Evolutionary conservation across 495 filamentous ascomycete species (phyloP).

Genomic region (Tuber microsphaerosporum): DNA sequence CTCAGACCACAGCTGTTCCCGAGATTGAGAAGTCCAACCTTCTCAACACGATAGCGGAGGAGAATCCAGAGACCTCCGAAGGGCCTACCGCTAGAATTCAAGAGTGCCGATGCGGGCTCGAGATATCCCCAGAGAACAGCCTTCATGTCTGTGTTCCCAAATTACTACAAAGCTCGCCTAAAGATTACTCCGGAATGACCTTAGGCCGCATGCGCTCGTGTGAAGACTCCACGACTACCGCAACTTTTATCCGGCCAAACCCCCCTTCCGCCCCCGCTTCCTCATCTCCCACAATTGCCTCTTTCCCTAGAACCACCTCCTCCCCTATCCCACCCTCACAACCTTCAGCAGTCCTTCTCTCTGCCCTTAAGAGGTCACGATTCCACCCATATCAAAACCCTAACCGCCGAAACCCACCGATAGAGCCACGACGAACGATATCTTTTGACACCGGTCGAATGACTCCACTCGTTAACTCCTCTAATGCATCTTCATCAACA

Average conservation of each 20-base stretch:
- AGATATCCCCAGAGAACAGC: not conserved
- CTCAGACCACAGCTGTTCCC: not conserved
- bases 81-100: not conserved
- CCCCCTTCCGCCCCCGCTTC: not conserved
- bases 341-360: not conserved
- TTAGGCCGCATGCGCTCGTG: not conserved
- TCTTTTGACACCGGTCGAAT: not conserved
- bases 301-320: not conserved
- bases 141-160: not conserved
- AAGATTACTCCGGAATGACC: not conserved
- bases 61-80: not conserved
- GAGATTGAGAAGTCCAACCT: not conserved
- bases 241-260: not conserved
- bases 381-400: not conserved
- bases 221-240: not conserved
- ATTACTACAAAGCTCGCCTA: not conserved
- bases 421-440: not conserved
- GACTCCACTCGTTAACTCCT: not conserved
- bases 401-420: not conserved
- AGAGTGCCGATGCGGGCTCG: not conserved
- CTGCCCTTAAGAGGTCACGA: not conserved
- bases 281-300: not conserved
- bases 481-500: constrained; percentile 1
- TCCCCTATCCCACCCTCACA: not conserved
- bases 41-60: not conserved